Base-by-base conservation (phyloP, 805 yeast genomes). In the Metschnikowia continentalis region DNA sequence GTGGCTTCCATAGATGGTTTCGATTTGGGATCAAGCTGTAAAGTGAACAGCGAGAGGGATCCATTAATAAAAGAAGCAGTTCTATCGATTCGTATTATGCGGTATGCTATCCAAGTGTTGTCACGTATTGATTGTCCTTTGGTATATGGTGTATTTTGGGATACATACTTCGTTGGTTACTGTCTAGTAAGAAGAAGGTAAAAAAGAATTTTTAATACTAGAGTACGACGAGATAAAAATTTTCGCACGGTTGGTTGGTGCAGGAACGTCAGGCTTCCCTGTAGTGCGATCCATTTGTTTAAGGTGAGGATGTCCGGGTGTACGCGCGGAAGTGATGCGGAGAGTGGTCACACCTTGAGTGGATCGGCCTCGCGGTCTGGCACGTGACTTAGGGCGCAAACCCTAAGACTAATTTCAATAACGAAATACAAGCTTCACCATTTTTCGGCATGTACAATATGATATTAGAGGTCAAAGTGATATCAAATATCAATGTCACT, bases 101-200 rank as follows among this genome's bases (percentile, higher is more conserved):
- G n/a, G 13, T 22, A 32, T 42, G 26, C 38, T 20, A n/a, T 42
- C 26, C 47, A 35, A 44, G 22, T 23, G 26, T 17, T 23, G 35
- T 15, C 22, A 44, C 17, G 32, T 35, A 15, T 22, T 23, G 40
- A 23, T 23, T 15, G 32, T 44, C 47, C 47, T 10, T 44, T 13
- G 26, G 7, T 37, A 13, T 14, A n/a, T n/a, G 32, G 33, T 35
- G 35, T 26, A 36, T 17, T 44, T 23, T 17, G 33, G 40, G 40
- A 40, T 36, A 55, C 59, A 55, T 55, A 55, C 59, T 55, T 47
- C 52, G 53, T 55, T 55, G 59, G 59, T 55, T 55, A 55, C 59
- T 55, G 59, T 54, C 57, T 54, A 54, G 56, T 54, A 52, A 49
- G 54, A 54, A 52, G 54, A 52, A 54, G 50, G 57, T 54, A 40